Evolutionary conservation across 768 basidiomycete genomes (phyloP).

Genomic region (Tylopilus cervinicoccineus): DNA sequence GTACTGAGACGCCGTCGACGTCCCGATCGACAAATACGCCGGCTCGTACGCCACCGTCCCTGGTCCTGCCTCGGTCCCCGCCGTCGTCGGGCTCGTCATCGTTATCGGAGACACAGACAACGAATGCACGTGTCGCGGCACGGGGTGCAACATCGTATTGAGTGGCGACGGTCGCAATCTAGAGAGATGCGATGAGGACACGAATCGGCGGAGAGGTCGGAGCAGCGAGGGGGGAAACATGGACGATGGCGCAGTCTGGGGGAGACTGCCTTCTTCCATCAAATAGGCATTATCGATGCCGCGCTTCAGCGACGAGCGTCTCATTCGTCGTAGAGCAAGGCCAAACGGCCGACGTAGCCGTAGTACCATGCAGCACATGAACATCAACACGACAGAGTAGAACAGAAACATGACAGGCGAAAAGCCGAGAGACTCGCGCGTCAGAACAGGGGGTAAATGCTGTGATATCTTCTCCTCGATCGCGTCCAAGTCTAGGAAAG

Average conservation of each 20-base stretch:
- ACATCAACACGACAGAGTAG: slow-evolving; percentile 42
- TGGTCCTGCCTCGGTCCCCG: no score
- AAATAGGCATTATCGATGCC: slow-evolving; percentile 27
- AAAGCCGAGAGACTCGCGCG: slow-evolving; percentile 65
- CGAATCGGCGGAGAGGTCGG: slow-evolving; percentile 27
- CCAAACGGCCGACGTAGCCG: slow-evolving; percentile 59
- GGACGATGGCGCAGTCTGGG: slow-evolving; percentile 15
- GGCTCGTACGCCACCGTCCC: no score
- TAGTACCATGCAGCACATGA: slow-evolving; percentile 43
- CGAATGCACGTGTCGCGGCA: slow-evolving; percentile 20
- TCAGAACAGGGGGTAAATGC: slow-evolving; percentile 63
- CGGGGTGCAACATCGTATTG: slow-evolving; percentile 1
- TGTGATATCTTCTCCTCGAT: slow-evolving; percentile 62
- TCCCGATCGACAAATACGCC: slow-evolving; percentile 23
- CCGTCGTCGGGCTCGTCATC: neutral
- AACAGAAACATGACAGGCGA: slow-evolving; percentile 63
- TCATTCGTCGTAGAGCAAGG: slow-evolving; percentile 38
- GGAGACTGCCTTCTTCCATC: slow-evolving; percentile 44
- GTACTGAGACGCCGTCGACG: slow-evolving; percentile 32
- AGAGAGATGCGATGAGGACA: slow-evolving; percentile 16
- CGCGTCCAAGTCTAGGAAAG: slow-evolving; percentile 52
- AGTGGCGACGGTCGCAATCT: slow-evolving; percentile 25
- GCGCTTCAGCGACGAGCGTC: slow-evolving; percentile 40
- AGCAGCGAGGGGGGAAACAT: slow-evolving; percentile 23
- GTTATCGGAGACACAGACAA: slow-evolving; percentile 16